Conservation (phyloP, 164 flowering plant genomes). For the Cinnamomum micranthum region DNA sequence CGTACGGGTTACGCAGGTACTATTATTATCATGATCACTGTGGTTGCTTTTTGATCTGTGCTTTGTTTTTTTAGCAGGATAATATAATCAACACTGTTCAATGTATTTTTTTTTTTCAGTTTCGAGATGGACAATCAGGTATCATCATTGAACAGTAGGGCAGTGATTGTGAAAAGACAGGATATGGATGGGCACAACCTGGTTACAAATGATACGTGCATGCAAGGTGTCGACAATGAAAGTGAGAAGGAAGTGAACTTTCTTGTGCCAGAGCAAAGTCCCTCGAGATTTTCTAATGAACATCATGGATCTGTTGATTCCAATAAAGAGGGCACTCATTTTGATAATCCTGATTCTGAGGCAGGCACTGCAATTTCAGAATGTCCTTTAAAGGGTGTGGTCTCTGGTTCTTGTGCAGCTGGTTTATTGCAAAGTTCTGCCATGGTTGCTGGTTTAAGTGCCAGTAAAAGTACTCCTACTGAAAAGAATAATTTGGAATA, state of each 20-base stretch:
- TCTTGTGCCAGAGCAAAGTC: slow-evolving; percentile 16
- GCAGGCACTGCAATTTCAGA: slow-evolving; percentile 9
- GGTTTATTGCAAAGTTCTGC: slow-evolving; percentile 16
- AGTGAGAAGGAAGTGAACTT: slow-evolving; percentile 16
- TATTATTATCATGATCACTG: neutral
- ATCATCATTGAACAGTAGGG: slow-evolving; percentile 19
- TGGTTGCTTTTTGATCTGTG: slow-evolving; percentile 8
- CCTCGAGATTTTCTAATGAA: slow-evolving; percentile 10
- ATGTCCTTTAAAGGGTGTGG: slow-evolving; percentile 15
- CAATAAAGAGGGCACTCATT: slow-evolving; percentile 13
- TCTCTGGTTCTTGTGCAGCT: slow-evolving; percentile 11
- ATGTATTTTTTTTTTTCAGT: slow-evolving; percentile 38
- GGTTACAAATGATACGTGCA: slow-evolving; percentile 19
- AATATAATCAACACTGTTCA: slow-evolving; percentile 1
- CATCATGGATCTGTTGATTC: slow-evolving; percentile 10
- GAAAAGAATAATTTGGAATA: slow-evolving; percentile 17
- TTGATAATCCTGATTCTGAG: slow-evolving; percentile 16
- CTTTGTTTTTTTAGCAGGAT: neutral
- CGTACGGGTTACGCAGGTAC: slow-evolving; percentile 62
- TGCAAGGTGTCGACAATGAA: slow-evolving; percentile 14
- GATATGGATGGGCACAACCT: slow-evolving; percentile 10
- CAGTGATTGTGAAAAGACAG: slow-evolving; percentile 8
- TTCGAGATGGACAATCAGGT: slow-evolving; percentile 47
- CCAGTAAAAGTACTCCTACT: slow-evolving; percentile 8
- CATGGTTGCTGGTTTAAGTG: slow-evolving; percentile 11